phyloP scores from a whole-genome alignment of 306 rosid genomes.

The Glycyrrhiza uralensis region DNA sequence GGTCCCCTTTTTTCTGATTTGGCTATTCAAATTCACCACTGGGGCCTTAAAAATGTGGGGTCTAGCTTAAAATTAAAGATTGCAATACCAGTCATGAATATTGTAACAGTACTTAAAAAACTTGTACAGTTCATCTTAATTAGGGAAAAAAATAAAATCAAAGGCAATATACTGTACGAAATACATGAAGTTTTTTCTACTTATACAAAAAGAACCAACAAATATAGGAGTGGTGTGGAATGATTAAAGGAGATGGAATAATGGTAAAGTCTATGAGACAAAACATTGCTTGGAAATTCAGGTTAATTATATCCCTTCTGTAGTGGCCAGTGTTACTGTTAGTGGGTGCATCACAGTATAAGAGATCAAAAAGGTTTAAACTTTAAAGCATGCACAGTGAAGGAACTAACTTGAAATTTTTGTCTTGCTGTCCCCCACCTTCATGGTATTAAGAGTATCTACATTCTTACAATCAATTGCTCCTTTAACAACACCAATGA shows the following conservation, averaged over 20 bases:
- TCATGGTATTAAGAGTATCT: neutral
- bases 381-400: neutral
- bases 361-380: neutral
- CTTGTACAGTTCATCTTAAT: neutral
- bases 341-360: neutral
- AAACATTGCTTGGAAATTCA: slow-evolving; percentile 33
- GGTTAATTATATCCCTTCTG: slow-evolving; percentile 17
- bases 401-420: neutral
- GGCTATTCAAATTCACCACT: neutral
- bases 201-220: neutral
- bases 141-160: neutral
- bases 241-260: slow-evolving; percentile 26
- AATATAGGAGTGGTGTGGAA: slow-evolving; percentile 13
- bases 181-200: neutral
- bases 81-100: neutral
- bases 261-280: slow-evolving; percentile 15
- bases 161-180: neutral
- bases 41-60: neutral
- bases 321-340: slow-evolving; percentile 13
- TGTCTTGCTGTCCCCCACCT: slow-evolving; percentile 25
- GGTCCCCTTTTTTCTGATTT: neutral
- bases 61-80: neutral
- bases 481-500: neutral
- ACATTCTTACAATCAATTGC: slow-evolving; percentile 12
- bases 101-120: neutral